Evolutionary conservation across 768 basidiomycete species (phyloP).

Genomic region (Sarcodon sp.): DNA sequence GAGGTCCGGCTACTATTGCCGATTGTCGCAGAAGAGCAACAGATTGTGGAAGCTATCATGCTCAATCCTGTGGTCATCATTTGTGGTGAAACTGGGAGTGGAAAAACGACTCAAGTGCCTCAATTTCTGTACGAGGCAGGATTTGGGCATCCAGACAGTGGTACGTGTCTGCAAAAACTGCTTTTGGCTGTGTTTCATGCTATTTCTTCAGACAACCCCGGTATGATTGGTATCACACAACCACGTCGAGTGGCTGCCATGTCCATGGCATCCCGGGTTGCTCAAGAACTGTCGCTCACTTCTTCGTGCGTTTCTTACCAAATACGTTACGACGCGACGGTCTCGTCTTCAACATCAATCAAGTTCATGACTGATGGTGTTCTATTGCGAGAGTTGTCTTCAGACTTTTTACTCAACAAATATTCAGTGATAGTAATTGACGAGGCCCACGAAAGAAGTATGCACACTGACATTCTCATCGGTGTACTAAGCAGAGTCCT

Average conservation of each 20-base stretch:
- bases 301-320: constrained; percentile 85
- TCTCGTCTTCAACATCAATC: constrained; percentile 81
- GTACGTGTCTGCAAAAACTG: constrained; percentile 26
- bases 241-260: constrained; percentile 95
- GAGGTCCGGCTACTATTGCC: constrained; percentile 73
- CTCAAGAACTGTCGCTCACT: constrained; percentile 81
- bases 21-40: constrained; percentile 87
- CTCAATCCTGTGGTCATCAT: constrained; percentile 81
- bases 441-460: constrained; percentile 95
- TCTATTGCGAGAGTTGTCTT: constrained; percentile 80
- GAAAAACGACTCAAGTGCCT: constrained; percentile 96
- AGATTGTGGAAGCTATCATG: constrained; percentile 84
- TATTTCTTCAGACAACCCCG: constrained; percentile 66
- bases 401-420: constrained; percentile 85
- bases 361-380: constrained; percentile 99
- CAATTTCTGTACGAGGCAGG: constrained; percentile 98
- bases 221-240: constrained; percentile 97
- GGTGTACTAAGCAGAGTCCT: constrained; percentile 93
- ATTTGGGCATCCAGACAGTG: constrained; percentile 73
- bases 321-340: constrained; percentile 93
- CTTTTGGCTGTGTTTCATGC: not conserved
- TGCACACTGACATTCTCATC: constrained; percentile 96
- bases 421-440: constrained; percentile 96
- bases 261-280: constrained; percentile 89
- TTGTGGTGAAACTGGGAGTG: constrained; percentile 93